These are phyloP conservation scores for Calonectria pauciramosa DNA, from an alignment of 2,329 filamentous ascomycete species.

Conservation along the genomic window DNA sequence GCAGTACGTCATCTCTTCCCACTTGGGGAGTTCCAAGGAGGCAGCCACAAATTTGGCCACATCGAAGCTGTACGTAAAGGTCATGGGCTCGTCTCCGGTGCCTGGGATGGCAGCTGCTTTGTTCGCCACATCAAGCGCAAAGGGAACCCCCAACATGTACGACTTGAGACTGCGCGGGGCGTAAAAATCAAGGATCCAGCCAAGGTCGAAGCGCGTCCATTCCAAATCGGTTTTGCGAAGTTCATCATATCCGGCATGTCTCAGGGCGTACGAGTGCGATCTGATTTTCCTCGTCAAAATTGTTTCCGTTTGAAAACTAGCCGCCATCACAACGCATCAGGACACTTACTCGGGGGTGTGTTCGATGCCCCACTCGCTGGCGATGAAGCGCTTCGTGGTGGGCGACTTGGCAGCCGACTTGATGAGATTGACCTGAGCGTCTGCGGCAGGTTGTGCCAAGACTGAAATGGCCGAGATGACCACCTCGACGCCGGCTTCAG, in stretches of 20 bases:
- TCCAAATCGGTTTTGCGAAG: not conserved
- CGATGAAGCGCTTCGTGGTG: not conserved
- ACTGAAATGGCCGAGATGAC: not conserved
- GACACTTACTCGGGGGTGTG: not conserved
- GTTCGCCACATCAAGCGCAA: not conserved
- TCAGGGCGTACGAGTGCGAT: not conserved
- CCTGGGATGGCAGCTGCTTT: not conserved
- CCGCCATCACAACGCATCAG: not conserved
- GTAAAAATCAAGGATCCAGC: constrained; percentile 4
- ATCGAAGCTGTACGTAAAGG: not conserved
- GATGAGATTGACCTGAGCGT: not conserved
- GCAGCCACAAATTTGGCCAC: not conserved
- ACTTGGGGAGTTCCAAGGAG: not conserved
- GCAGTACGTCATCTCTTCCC: not conserved
- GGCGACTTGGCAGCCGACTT: not conserved
- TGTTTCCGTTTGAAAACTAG: not conserved
- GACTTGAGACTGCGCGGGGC: not conserved
- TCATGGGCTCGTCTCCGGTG: not conserved
- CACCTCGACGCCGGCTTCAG: not conserved
- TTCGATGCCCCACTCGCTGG: not conserved
- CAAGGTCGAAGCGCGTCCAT: not conserved
- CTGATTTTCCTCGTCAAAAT: not conserved
- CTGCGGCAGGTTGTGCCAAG: not conserved
- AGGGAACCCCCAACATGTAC: not conserved
- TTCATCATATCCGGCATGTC: not conserved